Evolutionary conservation across 2,329 filamentous ascomycete species (phyloP), one percentile per base, ranked within the genome.

Genomic region (Xylaria sp.): DNA sequence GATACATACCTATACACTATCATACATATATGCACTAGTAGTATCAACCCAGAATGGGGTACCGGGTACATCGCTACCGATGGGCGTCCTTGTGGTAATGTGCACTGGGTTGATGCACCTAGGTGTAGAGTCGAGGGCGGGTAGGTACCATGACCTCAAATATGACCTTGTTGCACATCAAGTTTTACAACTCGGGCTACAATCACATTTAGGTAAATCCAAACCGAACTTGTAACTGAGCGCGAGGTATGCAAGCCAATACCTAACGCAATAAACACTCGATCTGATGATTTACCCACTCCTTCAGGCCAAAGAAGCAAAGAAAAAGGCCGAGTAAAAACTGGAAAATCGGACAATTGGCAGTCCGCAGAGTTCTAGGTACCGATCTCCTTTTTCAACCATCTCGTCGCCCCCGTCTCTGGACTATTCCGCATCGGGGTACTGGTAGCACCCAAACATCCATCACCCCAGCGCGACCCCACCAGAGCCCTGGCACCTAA

Each of bases 401-500:
- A 56, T 41, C 41, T 37, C 37, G 39, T 23, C 41, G 34, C 41
- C 41, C 39, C 39, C 23, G 55, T 39, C 41, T 66, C 15, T 37
- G 34, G 34, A 37, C 34, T 46, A 46, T 18, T 46, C 41, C 41
- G 18, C 41, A 46, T 46, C n/a, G n/a, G n/a, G n/a, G 46, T 48
- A 46, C 51, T 39, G 66, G 66, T 52, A 62, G 48, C 44, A 48
- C 37, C 51, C 32, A 48, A 28, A 28, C 58, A 52, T 32, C 61
- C 51, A 32, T 41, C 54, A 58, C 37, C 52, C 54, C 52, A 23
- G 62, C 28, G 15, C 28, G 20, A 15, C 59, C 23, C 23, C 52
- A 46, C 50, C 32, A 44, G 15, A 54, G 61, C 32, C 62, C 58
- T 48, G 13, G 58, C 46, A 50, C 37, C 18, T 34, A 41, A 32